A percentile compares a stretch with the other conserved stretches of the same genome.
These are phyloP conservation scores for Lachancea sp. DNA, from an alignment of 805 yeast species.

Conservation along the genomic window DNA sequence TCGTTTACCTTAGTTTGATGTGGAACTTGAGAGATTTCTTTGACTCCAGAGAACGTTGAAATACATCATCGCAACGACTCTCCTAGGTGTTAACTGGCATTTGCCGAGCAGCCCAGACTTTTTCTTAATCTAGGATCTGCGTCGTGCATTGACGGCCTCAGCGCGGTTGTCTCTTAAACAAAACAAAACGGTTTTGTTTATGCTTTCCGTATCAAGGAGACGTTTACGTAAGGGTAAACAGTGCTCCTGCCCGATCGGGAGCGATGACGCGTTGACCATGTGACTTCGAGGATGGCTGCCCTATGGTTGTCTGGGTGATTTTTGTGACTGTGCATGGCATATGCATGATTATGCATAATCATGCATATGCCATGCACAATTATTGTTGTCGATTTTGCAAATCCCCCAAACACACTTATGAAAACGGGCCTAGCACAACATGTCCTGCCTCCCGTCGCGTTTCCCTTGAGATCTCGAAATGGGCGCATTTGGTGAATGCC, in stretches of 20 bases:
- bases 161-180: background rate
- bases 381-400: background rate
- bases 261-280: background rate
- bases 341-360: background rate
- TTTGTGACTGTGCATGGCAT: background rate
- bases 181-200: background rate
- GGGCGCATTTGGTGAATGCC: too few relatives aligned
- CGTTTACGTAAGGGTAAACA: background rate
- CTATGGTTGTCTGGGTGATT: background rate
- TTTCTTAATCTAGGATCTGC: too few relatives aligned
- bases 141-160: background rate
- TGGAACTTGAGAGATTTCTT: too few relatives aligned
- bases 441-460: too few relatives aligned
- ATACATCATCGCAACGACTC: too few relatives aligned
- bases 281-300: background rate
- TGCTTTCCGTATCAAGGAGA: background rate
- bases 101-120: too few relatives aligned
- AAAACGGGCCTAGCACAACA: too few relatives aligned
- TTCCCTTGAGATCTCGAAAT: too few relatives aligned
- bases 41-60: too few relatives aligned
- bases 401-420: too few relatives aligned
- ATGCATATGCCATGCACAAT: background rate
- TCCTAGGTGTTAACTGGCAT: too few relatives aligned
- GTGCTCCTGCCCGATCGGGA: background rate
- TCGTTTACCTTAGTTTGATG: too few relatives aligned